Conservation (phyloP, 306 rosid genomes). For the Myrica gale region DNA sequence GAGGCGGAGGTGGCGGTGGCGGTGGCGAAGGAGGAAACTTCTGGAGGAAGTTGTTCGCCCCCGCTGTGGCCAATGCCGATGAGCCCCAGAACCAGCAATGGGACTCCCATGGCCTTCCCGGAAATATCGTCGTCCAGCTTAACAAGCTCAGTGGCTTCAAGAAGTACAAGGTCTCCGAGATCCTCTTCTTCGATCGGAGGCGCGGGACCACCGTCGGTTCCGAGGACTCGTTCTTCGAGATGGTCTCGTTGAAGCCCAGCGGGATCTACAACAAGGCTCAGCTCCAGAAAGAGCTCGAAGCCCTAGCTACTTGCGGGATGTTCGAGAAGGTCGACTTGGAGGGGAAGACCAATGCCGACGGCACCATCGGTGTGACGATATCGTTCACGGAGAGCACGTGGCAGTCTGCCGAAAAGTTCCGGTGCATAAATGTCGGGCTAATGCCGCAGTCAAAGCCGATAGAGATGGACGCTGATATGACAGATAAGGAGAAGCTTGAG, state of each 20-base stretch:
- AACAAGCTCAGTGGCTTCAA: conserved; percentile 84
- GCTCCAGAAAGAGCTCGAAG: conserved; percentile 85
- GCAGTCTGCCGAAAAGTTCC: conserved; percentile 76
- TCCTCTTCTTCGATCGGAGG: conserved; percentile 68
- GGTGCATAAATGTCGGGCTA: conserved; percentile 86
- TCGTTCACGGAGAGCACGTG: conserved; percentile 85
- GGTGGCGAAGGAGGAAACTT: conserved; percentile 50
- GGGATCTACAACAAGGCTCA: conserved; percentile 79
- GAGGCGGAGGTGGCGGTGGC: conserved; percentile 33
- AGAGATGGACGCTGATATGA: conserved; percentile 89
- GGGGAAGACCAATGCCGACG: conserved; percentile 86
- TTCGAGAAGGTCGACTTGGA: conserved; percentile 94
- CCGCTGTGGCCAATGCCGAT: conserved; percentile 64
- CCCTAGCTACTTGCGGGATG: conserved; percentile 85
- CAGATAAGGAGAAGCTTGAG: conserved; percentile 88
- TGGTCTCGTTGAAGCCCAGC: conserved; percentile 81
- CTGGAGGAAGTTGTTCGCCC: conserved; percentile 47
- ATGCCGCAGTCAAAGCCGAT: conserved; percentile 76
- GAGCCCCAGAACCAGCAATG: conserved; percentile 64
- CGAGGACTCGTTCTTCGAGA: conserved; percentile 85
- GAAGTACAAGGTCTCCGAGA: conserved; percentile 77
- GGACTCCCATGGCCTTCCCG: conserved; percentile 91
- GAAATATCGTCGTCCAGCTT: conserved; percentile 71
- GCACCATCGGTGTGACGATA: conserved; percentile 58
- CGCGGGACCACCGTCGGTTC: conserved; percentile 50